Evolutionary conservation across 345 rosid species (phyloP), one percentile per base, ranked within the genome.

Genomic region (Eucalyptus rudis): DNA sequence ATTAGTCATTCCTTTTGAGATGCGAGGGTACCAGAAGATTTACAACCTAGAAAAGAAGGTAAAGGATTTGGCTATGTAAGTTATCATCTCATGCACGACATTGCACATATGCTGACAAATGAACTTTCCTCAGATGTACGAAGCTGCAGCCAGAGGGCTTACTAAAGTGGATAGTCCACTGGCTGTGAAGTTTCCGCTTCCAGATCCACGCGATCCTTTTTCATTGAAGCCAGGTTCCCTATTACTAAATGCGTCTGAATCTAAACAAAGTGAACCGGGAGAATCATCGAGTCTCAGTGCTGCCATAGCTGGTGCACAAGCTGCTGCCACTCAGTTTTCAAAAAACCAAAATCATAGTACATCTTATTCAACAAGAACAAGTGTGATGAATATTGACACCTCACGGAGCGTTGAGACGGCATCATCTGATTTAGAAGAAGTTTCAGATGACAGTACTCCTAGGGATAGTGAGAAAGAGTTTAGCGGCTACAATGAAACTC

Each of bases 1-100:
- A 93, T 89, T 98, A 90, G 76, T 97, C 85, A 88, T 98, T 89
- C 99, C 99, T 45, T 98, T 97, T 89, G 99, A 98, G 95, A 97
- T 98, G 99, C 93, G 99, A 52, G 99, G 98, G 24, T 94, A 81
- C 92, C 98, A 98, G 86, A 89, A 98, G 45, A 96, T 97, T 88
- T 98, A 95, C 93, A 98, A 98, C 95, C 90, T 98, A 94, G 99
- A 97, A 93, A 98, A 91, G 90, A 98, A 95, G 99, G 99, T 97
- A 93, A 51, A 20, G 56, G 3, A 76, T 76, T 40, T 76, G 47
- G 47, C 47, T 36, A 76, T 7, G 22, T 40, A 36, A 76, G 7
- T 36, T 76, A 6, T 76, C 47, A 20, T 76, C 29, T 76, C 24
- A 20, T 76, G 83, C 29, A 36, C 3, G 5, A 76, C 15, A 76